Percentiles rank a stretch among this genome's conserved stretches.
Evolutionary conservation across 75 land plant genomes (phyloP).

Genomic region (Gnetum montanum): DNA sequence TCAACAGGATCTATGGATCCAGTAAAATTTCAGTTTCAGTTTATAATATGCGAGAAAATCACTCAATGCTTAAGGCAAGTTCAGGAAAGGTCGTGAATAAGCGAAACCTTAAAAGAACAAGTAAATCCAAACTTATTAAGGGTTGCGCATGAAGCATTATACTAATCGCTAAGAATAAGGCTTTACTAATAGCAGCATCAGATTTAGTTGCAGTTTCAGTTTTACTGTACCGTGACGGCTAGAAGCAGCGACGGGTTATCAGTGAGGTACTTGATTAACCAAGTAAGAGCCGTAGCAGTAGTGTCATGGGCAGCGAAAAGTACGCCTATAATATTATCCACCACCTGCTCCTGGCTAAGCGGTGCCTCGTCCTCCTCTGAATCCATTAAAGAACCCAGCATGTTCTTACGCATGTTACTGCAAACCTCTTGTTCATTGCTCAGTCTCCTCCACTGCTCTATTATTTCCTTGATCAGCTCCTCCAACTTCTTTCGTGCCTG

Average conservation of each 20-base stretch:
- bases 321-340: conserved; percentile 83
- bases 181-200: background rate
- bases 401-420: conserved; percentile 27
- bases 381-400: conserved; percentile 58
- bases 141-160: no score
- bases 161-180: background rate
- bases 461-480: conserved; percentile 34
- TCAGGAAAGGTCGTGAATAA: no score
- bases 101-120: no score
- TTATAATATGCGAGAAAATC: no score
- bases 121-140: no score
- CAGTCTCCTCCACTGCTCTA: conserved; percentile 28
- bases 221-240: conserved; percentile 43
- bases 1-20: background rate
- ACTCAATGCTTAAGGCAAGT: no score
- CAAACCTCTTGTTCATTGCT: no score
- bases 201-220: background rate
- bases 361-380: conserved; percentile 30
- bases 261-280: conserved; percentile 75
- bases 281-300: conserved; percentile 73
- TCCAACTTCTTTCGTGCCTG: conserved; percentile 65
- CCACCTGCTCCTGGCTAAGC: conserved; percentile 72
- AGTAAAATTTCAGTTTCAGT: no score
- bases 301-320: conserved; percentile 80
- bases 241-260: conserved; percentile 49